These are phyloP conservation scores for Leccinellum luteum DNA, from an alignment of 768 basidiomycete species.

Conservation along the genomic window DNA sequence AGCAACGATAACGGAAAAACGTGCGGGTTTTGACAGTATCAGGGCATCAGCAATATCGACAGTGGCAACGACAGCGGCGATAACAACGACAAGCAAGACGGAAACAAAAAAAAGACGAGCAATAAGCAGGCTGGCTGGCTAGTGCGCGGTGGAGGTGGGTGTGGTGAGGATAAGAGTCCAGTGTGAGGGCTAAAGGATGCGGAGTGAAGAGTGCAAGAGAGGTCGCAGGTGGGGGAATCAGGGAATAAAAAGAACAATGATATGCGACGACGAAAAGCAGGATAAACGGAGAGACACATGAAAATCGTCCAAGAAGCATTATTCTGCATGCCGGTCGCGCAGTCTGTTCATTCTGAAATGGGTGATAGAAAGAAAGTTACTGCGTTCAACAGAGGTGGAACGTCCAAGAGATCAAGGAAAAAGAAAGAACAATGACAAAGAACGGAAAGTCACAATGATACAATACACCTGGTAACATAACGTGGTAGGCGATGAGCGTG, in stretches of 20 bases:
- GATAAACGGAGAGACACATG: not conserved
- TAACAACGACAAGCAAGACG: not conserved
- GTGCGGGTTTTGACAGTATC: not conserved
- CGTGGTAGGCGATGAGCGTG: not conserved
- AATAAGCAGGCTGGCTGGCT: not conserved
- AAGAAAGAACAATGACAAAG: not conserved
- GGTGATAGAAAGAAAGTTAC: not conserved
- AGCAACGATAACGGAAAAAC: not conserved
- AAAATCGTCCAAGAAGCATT: not conserved
- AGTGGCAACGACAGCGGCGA: not conserved
- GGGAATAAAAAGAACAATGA: conserved; percentile 13
- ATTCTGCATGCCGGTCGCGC: not conserved
- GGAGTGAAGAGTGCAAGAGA: not conserved
- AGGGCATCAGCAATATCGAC: not conserved
- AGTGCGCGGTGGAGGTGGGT: not conserved
- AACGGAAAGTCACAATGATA: conserved; percentile 7
- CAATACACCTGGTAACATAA: conserved; percentile 9
- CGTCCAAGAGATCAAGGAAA: conserved; percentile 27
- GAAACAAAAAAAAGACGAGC: not conserved
- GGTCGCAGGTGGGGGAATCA: not conserved
- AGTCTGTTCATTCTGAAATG: not conserved
- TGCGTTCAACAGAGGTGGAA: conserved; percentile 7
- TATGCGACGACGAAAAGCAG: conserved; percentile 15
- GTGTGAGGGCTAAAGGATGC: not conserved
- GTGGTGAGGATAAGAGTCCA: not conserved